phyloP scores from a whole-genome alignment of 2,329 filamentous ascomycete genomes.

The Harringtonia aguacate region DNA sequence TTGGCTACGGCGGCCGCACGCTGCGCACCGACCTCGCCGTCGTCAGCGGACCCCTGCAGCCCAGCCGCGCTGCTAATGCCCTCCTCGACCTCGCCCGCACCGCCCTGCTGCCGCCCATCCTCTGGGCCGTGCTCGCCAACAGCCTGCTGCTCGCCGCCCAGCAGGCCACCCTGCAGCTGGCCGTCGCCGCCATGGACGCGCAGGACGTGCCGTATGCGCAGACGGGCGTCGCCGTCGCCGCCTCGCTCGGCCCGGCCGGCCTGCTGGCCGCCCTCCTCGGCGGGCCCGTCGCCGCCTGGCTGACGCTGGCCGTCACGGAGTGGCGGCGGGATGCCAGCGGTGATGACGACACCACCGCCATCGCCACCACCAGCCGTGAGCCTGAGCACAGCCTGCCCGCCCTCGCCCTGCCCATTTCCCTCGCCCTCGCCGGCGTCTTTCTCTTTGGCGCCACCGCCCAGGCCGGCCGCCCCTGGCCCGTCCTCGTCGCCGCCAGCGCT shows the following conservation, averaged over 20 bases:
- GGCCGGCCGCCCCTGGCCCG: slow-evolving; percentile 15
- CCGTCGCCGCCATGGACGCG: slow-evolving; percentile 15
- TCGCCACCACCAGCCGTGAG: slow-evolving; percentile 12
- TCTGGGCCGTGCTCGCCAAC: slow-evolving; percentile 21
- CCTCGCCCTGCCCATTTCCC: slow-evolving; percentile 18
- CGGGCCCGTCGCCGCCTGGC: slow-evolving; percentile 18
- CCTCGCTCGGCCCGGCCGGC: slow-evolving; percentile 4
- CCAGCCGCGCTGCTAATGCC: slow-evolving; percentile 13
- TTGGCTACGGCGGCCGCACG: slow-evolving; percentile 18
- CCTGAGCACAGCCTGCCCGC: slow-evolving; percentile 22
- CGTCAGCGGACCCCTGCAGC: slow-evolving; percentile 12
- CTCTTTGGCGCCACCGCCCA: slow-evolving; percentile 20
- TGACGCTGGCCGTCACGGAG: slow-evolving; percentile 19
- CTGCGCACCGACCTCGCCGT: slow-evolving; percentile 19
- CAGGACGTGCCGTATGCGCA: slow-evolving; percentile 20
- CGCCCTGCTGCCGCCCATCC: slow-evolving; percentile 20
- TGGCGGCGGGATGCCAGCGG: too few species aligned
- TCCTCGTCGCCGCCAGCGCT: slow-evolving; percentile 16
- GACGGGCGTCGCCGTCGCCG: slow-evolving; percentile 15
- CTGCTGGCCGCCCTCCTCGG: slow-evolving; percentile 14
- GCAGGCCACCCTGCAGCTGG: slow-evolving; percentile 17
- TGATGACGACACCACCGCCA: too few species aligned
- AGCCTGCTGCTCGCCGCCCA: slow-evolving; percentile 17
- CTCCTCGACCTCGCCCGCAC: slow-evolving; percentile 20
- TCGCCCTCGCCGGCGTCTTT: slow-evolving; percentile 19